Evolutionary conservation across 2,329 filamentous ascomycete genomes (phyloP), one percentile per base, ranked within the genome.

Genomic region (Lecanosticta acicola): DNA sequence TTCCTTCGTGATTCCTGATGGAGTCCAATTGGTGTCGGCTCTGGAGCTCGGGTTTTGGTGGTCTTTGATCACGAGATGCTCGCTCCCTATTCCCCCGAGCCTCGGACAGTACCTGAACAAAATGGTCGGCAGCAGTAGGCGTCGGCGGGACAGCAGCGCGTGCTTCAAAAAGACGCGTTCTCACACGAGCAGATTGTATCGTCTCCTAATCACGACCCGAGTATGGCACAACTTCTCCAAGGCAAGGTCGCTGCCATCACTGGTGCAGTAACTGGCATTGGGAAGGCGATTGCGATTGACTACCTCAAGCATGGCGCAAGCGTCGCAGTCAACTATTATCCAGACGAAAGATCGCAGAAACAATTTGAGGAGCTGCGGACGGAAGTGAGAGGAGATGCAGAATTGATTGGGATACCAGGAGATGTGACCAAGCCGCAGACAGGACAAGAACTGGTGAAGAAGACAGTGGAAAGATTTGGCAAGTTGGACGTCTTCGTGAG

Each of bases 161-260:
- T 29, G 11, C 24, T 29, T 29, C 7, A 29, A 45, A 20, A 40
- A 45, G 45, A 32, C 45, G 48, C 41, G 39, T 48, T n/a, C 9
- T 33, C 26, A 40, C 14, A n/a, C n/a, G n/a, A n/a, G n/a, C n/a
- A n/a, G n/a, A n/a, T n/a, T n/a, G n/a, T n/a, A n/a, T n/a, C n/a
- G n/a, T n/a, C n/a, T n/a, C n/a, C n/a, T n/a, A n/a, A n/a, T n/a
- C n/a, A n/a, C n/a, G n/a, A n/a, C n/a, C n/a, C n/a, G n/a, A n/a
- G n/a, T n/a, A 53, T 55, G 53, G 48, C 46, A 26, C 39, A 45
- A 34, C 54, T 93, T 56, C 80, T 94, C 46, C 63, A 70, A 44
- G 80, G 79, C 66, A 94, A 94, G 68, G 84, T 83, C 10, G 87
- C 87, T 67, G 85, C 88, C 64, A 88, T 95, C 60, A 94, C 88